Conservation (phyloP, 169 alveolate genomes). For the Cryptosporidium ubiquitum region DNA sequence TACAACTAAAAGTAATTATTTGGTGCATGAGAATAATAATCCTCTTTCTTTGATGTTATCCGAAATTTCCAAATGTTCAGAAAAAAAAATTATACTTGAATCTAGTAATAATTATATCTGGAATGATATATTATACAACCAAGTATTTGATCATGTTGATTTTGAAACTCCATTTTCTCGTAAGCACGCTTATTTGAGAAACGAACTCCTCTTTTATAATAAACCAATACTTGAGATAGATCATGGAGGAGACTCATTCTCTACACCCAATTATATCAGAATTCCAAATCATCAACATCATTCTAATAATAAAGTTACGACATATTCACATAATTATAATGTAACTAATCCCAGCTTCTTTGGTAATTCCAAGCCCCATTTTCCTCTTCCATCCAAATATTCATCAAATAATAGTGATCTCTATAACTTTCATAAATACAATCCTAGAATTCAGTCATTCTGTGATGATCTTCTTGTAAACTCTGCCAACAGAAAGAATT, state of each 20-base stretch:
- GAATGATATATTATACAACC: conserved; percentile 46
- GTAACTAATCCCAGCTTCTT: neutral
- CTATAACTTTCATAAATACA: neutral
- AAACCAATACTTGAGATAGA: conserved; percentile 19
- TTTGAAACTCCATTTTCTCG: conserved; percentile 52
- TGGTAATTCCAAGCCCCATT: neutral
- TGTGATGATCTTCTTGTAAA: conserved; percentile 61
- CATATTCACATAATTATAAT: neutral
- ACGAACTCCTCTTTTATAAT: conserved; percentile 27
- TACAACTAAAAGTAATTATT: neutral
- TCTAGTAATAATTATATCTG: conserved; percentile 44
- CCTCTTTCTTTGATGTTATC: neutral
- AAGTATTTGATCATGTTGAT: neutral
- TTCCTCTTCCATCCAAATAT: neutral
- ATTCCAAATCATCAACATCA: neutral
- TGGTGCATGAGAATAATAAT: neutral
- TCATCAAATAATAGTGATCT: neutral
- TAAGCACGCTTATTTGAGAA: conserved; percentile 57
- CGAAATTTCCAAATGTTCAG: neutral
- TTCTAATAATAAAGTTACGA: neutral
- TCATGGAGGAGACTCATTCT: neutral
- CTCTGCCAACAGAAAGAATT: neutral
- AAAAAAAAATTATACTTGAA: neutral
- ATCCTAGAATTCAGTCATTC: conserved; percentile 23
- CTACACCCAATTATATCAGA: neutral